Evolutionary conservation across 306 rosid species (phyloP), one percentile per base, ranked within the genome.

Genomic region (Cucumis melo): DNA sequence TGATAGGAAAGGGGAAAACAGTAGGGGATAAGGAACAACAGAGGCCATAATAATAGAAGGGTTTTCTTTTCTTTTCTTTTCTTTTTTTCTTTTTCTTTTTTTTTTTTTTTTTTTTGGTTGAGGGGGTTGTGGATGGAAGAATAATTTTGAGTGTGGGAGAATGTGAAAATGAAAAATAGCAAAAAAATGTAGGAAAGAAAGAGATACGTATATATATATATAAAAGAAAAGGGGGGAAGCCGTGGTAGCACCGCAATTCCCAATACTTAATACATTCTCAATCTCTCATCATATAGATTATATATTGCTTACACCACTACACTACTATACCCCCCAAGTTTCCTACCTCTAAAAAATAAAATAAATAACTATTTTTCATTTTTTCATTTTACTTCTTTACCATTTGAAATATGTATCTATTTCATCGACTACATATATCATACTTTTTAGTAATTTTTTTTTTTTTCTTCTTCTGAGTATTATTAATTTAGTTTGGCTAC

Each of bases 1-100:
- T 74, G 78, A 55, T 60, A 62, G 78, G 66, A 55, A 68, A 71
- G 19, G 71, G 54, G 67, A 16, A 85, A 79, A 41, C 71, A 66
- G 81, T 80, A 84, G 81, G 85, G 80, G 94, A 89, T 90, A 85
- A 87, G 94, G 92, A 84, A 79, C 78, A 86, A 80, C 10, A 84
- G 85, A 86, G 84, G 75, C 91, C 98, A 85, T 84, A 84, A 89
- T 86, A 86, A 90, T 85, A 83, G 54, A 67, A 70, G 48, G 14
- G 9, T 63, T 64, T 38, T 5, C 8, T 8, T 4, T 19, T 64
- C 5, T 64, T 50, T 44, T 38, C 0, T 62, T 32, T 15, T 34
- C 0, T 5, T 64, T n/a, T 11, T 17, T 8, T 0, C 9, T 64
- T 19, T 64, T 55, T 59, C 27, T 1, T 62, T 32, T 17, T 8